A percentile compares a stretch with the other conserved stretches of the same genome.
Evolutionary conservation across 345 rosid species (phyloP).

Genomic region (Citrus hindsii): DNA sequence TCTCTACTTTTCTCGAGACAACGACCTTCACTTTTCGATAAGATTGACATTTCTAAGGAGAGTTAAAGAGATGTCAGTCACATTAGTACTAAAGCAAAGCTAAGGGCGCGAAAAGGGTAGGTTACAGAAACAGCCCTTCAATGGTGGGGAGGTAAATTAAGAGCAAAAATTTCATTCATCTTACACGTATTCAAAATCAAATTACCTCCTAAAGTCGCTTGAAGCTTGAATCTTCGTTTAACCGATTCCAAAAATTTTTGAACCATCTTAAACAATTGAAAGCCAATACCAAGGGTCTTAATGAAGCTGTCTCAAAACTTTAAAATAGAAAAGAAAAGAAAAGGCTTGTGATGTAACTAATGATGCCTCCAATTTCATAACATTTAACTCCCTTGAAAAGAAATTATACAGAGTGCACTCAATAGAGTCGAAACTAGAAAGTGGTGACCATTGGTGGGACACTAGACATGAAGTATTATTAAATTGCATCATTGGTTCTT

Average conservation of each 20-base stretch:
- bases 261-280: no score
- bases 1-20: neutral
- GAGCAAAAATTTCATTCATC: neutral
- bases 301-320: neutral
- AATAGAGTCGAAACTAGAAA: neutral
- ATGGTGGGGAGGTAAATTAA: neutral
- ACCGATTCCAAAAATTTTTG: no score
- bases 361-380: slow-evolving; percentile 7
- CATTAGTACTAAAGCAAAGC: neutral
- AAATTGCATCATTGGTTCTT: slow-evolving; percentile 27
- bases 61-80: neutral
- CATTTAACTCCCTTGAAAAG: neutral
- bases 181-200: no score
- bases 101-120: slow-evolving; percentile 1
- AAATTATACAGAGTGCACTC: neutral
- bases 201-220: neutral
- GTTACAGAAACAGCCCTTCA: neutral
- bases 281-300: neutral
- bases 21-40: slow-evolving; percentile 1
- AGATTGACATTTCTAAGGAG: slow-evolving; percentile 13
- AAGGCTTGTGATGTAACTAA: slow-evolving; percentile 23
- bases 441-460: slow-evolving; percentile 17
- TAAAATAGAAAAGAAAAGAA: no score
- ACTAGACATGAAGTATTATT: slow-evolving; percentile 28
- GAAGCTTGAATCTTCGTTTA: neutral